These are phyloP conservation scores for Globisporangium apiculatum DNA, from an alignment of 352 stramenopile species.

Conservation along the genomic window DNA sequence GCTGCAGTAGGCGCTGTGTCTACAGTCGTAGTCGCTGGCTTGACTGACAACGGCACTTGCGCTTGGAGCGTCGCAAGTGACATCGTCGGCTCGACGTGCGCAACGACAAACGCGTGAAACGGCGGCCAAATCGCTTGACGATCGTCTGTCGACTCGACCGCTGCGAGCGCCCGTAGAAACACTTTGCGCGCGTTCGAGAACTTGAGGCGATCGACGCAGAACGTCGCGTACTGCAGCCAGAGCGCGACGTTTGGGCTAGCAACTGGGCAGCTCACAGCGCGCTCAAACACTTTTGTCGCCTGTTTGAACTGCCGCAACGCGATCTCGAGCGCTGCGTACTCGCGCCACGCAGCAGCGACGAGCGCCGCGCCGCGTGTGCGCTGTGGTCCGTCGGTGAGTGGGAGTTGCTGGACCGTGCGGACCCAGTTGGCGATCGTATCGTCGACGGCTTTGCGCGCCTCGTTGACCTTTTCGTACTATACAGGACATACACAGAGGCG, in stretches of 20 bases:
- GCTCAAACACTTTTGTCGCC: constrained; percentile 73
- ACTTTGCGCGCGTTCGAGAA: constrained; percentile 72
- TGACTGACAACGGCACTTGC: constrained; percentile 37
- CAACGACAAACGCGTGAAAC: constrained; percentile 60
- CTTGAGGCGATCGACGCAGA: constrained; percentile 70
- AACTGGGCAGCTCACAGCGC: constrained; percentile 41
- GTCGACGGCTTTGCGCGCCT: constrained; percentile 49
- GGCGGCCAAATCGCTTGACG: constrained; percentile 33
- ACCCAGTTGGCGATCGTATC: constrained; percentile 42
- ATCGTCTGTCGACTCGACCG: constrained; percentile 22
- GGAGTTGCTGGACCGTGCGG: constrained; percentile 5
- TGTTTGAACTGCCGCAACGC: constrained; percentile 81
- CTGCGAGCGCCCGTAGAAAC: constrained; percentile 49
- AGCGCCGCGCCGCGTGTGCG: constrained; percentile 14
- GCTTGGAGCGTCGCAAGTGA: constrained; percentile 44
- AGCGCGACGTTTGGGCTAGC: constrained; percentile 25
- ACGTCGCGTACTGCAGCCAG: constrained; percentile 65
- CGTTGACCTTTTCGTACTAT: constrained; percentile 64
- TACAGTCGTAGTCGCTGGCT: constrained; percentile 2
- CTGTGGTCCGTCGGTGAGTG: constrained; percentile 8
- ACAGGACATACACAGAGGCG: no score
- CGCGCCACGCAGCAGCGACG: constrained; percentile 39
- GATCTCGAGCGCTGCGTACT: constrained; percentile 74
- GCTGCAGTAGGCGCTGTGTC: constrained; percentile 9
- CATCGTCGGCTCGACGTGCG: constrained; percentile 51